Evolutionary conservation across 164 flowering plant genomes (phyloP).

Genomic region (Chimonanthus salicifolius): DNA sequence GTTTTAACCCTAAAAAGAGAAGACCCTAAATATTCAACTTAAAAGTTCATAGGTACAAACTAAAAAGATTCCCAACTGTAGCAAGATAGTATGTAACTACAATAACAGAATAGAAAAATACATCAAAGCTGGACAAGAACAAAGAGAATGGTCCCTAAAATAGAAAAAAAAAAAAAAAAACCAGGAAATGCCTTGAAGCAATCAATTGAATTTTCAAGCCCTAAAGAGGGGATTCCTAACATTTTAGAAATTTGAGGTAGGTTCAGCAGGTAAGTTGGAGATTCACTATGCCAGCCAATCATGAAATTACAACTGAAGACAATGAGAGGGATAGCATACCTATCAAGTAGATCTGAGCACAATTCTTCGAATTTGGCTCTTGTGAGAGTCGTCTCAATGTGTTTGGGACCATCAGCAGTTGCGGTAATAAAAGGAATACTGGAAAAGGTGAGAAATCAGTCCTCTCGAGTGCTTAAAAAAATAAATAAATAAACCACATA

Average conservation of each 20-base stretch:
- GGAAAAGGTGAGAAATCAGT: conserved; percentile 12
- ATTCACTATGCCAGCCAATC: background rate
- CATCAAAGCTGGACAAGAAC: too few species aligned
- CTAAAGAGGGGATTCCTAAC: too few species aligned
- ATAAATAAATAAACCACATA: background rate
- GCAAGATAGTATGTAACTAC: too few species aligned
- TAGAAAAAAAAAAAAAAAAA: too few species aligned
- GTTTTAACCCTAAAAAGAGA: conserved; percentile 40
- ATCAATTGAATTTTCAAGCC: too few species aligned
- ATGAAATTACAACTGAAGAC: background rate
- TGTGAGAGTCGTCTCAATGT: conserved; percentile 77
- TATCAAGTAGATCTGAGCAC: conserved; percentile 77
- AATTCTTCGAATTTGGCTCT: conserved; percentile 86
- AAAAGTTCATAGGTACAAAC: background rate
- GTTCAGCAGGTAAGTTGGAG: too few species aligned
- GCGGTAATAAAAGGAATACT: conserved; percentile 87
- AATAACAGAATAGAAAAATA: too few species aligned
- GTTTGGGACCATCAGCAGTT: conserved; percentile 82
- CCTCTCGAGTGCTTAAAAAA: conserved; percentile 5
- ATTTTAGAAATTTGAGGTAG: too few species aligned
- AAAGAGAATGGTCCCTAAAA: too few species aligned
- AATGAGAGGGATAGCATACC: conserved; percentile 25
- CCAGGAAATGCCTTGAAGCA: too few species aligned
- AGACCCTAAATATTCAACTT: background rate
- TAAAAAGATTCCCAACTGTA: background rate